Conservation (phyloP, 192 early-diverging fungal genomes). For the Lobulomyces angularis region DNA sequence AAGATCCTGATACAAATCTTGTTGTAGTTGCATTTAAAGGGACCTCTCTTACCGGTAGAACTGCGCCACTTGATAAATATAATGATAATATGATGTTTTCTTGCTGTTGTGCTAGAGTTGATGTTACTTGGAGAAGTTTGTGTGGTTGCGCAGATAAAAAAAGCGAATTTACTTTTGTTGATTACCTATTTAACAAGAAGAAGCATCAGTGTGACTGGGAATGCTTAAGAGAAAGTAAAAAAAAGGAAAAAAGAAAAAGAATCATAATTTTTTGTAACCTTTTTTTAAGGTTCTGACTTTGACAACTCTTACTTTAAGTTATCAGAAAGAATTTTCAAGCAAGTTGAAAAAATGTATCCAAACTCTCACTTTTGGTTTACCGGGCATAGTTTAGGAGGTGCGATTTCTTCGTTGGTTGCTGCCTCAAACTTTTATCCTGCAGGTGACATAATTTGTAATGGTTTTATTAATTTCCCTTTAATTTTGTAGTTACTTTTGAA, state of each 20-base stretch:
- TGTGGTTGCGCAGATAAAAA: conserved; percentile 55
- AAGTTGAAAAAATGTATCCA: conserved; percentile 28
- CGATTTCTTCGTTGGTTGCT: conserved; percentile 59
- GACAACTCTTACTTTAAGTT: conserved; percentile 55
- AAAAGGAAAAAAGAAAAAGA: too few relatives aligned
- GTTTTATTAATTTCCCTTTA: too few relatives aligned
- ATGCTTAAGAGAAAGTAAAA: too few relatives aligned
- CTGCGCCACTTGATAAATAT: conserved; percentile 23
- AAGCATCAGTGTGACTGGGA: too few relatives aligned
- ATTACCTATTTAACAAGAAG: too few relatives aligned
- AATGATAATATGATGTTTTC: conserved; percentile 86
- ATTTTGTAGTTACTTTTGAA: conserved; percentile 75
- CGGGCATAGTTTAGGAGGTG: conserved; percentile 43
- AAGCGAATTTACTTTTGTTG: too few relatives aligned
- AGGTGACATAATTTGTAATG: too few relatives aligned
- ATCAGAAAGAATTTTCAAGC: conserved; percentile 64
- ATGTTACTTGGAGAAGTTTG: conserved; percentile 65
- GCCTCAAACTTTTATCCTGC: conserved; percentile 73
- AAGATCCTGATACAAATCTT: conserved; percentile 43
- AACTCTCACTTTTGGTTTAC: not conserved
- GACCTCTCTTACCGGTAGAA: conserved; percentile 26
- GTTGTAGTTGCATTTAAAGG: conserved; percentile 84
- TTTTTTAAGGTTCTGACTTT: conserved; percentile 19
- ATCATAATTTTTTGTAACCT: too few relatives aligned
- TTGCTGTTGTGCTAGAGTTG: conserved; percentile 86